These are phyloP conservation scores for Chloranthus sessilifolius DNA, from an alignment of 164 flowering plant genomes.

Conservation along the genomic window DNA sequence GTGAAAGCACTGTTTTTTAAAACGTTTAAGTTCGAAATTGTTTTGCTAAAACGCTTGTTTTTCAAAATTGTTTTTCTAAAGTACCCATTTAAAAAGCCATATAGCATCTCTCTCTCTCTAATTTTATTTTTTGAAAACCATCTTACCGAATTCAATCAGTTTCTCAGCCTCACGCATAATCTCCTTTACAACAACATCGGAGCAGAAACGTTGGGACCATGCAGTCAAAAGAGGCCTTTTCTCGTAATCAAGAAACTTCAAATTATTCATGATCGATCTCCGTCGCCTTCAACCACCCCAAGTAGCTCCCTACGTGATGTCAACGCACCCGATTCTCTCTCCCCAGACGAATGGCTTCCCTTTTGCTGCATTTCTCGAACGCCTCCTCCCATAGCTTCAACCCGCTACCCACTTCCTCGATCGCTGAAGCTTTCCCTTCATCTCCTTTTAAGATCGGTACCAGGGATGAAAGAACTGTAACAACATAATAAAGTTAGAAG, in stretches of 20 bases:
- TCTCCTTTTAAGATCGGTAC: too few relatives aligned
- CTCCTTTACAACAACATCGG: constrained; percentile 9
- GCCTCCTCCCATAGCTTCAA: constrained; percentile 12
- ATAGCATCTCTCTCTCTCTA: too few relatives aligned
- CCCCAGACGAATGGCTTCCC: constrained; percentile 12
- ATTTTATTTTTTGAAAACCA: too few relatives aligned
- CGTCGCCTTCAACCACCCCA: constrained; percentile 10
- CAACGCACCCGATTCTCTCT: constrained; percentile 15
- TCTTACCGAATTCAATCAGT: constrained; percentile 13
- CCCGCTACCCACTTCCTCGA: too few relatives aligned
- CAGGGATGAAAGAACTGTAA: too few relatives aligned
- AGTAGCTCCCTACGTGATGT: constrained; percentile 9
- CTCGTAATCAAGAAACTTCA: constrained; percentile 3
- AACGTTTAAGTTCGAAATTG: too few relatives aligned
- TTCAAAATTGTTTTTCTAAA: too few relatives aligned
- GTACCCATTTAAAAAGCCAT: too few relatives aligned
- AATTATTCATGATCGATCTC: constrained; percentile 1
- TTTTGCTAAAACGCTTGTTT: too few relatives aligned
- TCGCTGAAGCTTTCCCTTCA: too few relatives aligned
- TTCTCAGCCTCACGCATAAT: constrained; percentile 14
- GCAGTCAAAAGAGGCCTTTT: constrained; percentile 8
- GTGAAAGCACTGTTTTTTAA: too few relatives aligned
- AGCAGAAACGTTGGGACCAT: constrained; percentile 16
- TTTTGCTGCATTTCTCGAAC: constrained; percentile 13
- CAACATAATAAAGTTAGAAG: too few relatives aligned